These are phyloP conservation scores for Rutstroemia sp. DNA, from an alignment of 2,329 filamentous ascomycete genomes.

Conservation along the genomic window DNA sequence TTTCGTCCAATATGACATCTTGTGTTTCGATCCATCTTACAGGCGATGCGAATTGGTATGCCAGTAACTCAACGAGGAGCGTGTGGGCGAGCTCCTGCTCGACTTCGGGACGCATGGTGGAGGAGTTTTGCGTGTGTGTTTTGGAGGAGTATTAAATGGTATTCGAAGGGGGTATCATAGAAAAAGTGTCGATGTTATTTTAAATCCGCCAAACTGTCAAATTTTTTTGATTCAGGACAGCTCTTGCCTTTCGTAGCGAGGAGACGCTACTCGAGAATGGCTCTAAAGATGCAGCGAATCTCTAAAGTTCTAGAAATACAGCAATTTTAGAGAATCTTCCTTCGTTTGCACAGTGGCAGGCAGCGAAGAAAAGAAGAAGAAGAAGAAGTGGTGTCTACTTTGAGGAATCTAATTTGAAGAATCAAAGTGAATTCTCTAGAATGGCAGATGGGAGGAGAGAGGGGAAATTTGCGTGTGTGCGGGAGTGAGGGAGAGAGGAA, in stretches of 20 bases:
- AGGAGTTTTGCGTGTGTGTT: slow-evolving; percentile 25
- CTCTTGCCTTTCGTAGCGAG: not conserved
- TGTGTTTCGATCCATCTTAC: slow-evolving; percentile 99
- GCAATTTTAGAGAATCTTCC: not conserved
- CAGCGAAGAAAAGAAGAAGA: not conserved
- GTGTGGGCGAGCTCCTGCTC: slow-evolving; percentile 99
- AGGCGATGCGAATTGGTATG: slow-evolving; percentile 97
- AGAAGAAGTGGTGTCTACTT: not conserved
- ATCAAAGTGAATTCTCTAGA: slow-evolving; percentile 1
- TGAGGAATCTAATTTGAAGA: not conserved
- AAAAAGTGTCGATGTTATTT: slow-evolving; percentile 3
- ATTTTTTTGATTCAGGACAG: not conserved
- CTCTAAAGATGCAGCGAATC: not conserved
- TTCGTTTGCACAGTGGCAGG: not conserved
- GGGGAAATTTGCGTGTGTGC: too few species aligned
- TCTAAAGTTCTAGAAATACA: slow-evolving; percentile 1
- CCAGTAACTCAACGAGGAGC: slow-evolving; percentile 94
- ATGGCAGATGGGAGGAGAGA: not conserved
- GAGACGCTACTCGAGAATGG: slow-evolving; percentile 3
- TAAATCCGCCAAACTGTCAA: not conserved
- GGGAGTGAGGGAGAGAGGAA: not conserved
- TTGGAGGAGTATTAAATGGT: slow-evolving; percentile 13
- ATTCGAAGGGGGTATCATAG: slow-evolving; percentile 14
- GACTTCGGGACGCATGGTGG: slow-evolving; percentile 90
- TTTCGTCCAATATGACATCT: slow-evolving; percentile 97